Evolutionary conservation across 108 stramenopile species (phyloP).

Genomic region (Discostella stelligeroides): DNA sequence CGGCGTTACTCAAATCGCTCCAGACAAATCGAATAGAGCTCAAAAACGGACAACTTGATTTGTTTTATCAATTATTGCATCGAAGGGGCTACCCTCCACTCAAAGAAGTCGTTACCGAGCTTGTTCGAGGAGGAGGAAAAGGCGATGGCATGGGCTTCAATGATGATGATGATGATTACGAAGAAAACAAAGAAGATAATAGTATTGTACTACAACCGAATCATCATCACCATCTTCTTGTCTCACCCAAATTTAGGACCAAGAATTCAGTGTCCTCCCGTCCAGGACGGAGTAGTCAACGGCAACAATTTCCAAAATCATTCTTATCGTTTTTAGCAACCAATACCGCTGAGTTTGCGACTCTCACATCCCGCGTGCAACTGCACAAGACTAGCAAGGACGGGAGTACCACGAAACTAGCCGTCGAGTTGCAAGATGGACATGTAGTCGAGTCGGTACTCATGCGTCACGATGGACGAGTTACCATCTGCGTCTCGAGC

Average conservation of each 20-base stretch:
- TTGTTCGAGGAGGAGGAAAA: constrained; percentile 21
- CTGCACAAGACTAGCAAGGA: constrained; percentile 61
- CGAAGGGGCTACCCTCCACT: constrained; percentile 77
- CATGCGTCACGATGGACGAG: constrained; percentile 79
- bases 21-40: constrained; percentile 59
- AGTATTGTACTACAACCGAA: too few relatives aligned
- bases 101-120: constrained; percentile 61
- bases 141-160: constrained; percentile 17
- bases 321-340: constrained; percentile 73
- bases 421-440: constrained; percentile 79
- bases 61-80: constrained; percentile 78
- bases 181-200: constrained; percentile 11
- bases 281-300: constrained; percentile 56
- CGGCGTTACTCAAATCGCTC: constrained; percentile 59
- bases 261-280: constrained; percentile 61
- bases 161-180: background rate
- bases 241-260: constrained; percentile 31
- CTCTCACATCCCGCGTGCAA: constrained; percentile 63
- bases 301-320: constrained; percentile 55
- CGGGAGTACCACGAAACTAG: constrained; percentile 80
- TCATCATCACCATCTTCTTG: constrained; percentile 4
- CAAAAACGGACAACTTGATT: constrained; percentile 62
- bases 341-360: constrained; percentile 69
- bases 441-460: constrained; percentile 88
- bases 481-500: constrained; percentile 88